Evolutionary conservation across 176 grass and related monocot species (phyloP), one percentile per base, ranked within the genome.

Genomic region (barley (Hordeum vulgare)): DNA sequence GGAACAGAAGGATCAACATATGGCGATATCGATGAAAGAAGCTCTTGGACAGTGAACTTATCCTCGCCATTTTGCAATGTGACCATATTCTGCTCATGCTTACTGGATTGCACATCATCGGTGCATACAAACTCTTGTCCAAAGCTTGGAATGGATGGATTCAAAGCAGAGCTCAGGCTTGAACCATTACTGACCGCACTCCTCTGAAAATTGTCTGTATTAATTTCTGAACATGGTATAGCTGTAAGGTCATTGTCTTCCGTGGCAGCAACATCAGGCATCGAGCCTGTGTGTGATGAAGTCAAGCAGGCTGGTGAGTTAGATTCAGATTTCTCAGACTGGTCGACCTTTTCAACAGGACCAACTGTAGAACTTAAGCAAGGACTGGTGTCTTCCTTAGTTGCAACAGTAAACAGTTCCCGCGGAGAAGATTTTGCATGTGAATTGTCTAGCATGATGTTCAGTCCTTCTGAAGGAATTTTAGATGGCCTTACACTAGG

Each of bases 41-140:
- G 90, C 20, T 99, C 96, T 87, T 90, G 86, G 51, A 99, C 96
- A 34, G 86, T 92, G 78, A 94, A 96, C 79, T 94, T 94, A 80
- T 96, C 96, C 41, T 94, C 89, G 18, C 74, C 93, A 51, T 14
- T 80, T 68, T 66, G 85, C 8, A 33, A 82, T 39, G 88, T 60
- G 61, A 58, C 64, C 66, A 53, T 18, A 28, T 49, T 81, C 49
- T 92, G 83, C 13, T 64, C 81, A 28, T 85, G 68, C 65, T 81
- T 82, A 51, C 75, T 73, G 41, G 59, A 72, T 51, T 89, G 85
- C 25, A 62, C 24, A 81, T 94, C 90, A 79, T 90, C 91, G 65
- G 92, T 94, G 77, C 74, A 86, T 79, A 92, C 62, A 83, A 94
- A 90, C n/a, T 92, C 81, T 62, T 89, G 85, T 79, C 90, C 91